Conservation (phyloP, 352 stramenopile species). For the Phytophthora ohioensis region DNA sequence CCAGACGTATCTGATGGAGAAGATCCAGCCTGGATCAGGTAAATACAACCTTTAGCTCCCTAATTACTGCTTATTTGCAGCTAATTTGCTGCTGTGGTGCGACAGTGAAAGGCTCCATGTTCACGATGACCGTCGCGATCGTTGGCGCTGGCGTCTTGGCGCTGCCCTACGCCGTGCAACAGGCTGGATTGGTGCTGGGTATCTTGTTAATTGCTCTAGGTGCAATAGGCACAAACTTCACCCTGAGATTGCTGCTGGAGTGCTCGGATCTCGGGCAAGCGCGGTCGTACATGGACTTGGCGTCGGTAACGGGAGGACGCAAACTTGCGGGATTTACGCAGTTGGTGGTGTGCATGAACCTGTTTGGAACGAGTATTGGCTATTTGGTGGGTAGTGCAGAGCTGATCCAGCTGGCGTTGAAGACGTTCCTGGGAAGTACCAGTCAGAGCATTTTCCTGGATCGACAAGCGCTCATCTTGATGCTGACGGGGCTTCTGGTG, state of each 20-base stretch:
- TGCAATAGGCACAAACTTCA: constrained; percentile 84
- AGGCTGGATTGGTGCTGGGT: constrained; percentile 77
- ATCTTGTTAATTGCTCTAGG: constrained; percentile 74
- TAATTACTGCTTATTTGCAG: constrained; percentile 1
- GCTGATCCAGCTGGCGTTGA: constrained; percentile 71
- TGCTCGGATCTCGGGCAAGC: constrained; percentile 78
- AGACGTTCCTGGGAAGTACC: constrained; percentile 52
- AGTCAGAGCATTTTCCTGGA: constrained; percentile 68
- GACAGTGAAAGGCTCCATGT: constrained; percentile 90
- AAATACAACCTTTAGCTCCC: not conserved
- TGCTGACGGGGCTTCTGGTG: constrained; percentile 71
- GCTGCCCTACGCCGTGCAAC: constrained; percentile 83
- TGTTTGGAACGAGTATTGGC: constrained; percentile 88
- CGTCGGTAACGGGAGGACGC: constrained; percentile 64
- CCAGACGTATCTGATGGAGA: constrained; percentile 80
- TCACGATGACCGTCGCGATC: constrained; percentile 91
- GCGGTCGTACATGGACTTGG: constrained; percentile 89
- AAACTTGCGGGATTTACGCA: constrained; percentile 80
- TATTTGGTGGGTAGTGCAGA: constrained; percentile 87
- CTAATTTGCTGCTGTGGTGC: constrained; percentile 6
- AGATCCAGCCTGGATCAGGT: constrained; percentile 88
- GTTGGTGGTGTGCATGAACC: constrained; percentile 83
- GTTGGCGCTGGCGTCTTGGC: constrained; percentile 85
- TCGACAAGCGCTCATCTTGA: constrained; percentile 73
- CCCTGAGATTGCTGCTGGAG: constrained; percentile 77